These are phyloP conservation scores for Aspergillus pseudonomiae DNA, from an alignment of 2,329 filamentous ascomycete species.

Conservation along the genomic window DNA sequence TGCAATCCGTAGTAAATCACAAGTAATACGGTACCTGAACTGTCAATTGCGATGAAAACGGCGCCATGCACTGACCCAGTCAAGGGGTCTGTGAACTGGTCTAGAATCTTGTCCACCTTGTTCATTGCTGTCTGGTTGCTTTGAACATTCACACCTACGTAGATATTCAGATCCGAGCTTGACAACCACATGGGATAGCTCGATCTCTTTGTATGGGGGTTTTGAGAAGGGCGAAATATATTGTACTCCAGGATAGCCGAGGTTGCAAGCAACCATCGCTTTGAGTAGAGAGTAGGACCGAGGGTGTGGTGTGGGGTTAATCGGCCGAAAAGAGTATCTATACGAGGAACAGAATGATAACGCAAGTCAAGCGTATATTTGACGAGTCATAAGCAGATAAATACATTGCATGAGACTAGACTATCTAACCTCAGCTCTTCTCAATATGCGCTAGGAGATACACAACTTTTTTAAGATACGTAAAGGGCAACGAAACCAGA, in stretches of 20 bases:
- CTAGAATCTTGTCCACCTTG: neutral
- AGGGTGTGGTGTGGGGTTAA: neutral
- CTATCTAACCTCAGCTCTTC: constrained; percentile 18
- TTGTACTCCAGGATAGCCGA: neutral
- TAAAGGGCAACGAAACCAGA: constrained; percentile 9
- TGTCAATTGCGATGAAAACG: neutral
- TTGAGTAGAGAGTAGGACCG: neutral
- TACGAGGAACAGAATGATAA: neutral
- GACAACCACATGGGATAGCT: neutral
- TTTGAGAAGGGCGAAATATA: neutral
- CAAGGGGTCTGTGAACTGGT: neutral
- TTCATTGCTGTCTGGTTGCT: neutral
- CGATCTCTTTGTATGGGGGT: neutral
- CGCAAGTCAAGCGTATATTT: neutral
- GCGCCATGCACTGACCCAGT: neutral
- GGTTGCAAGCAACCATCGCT: neutral
- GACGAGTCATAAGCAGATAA: neutral
- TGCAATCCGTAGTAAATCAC: neutral
- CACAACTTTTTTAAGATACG: constrained; percentile 19
- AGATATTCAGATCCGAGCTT: neutral
- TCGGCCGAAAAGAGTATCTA: too few relatives aligned
- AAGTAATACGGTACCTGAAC: neutral
- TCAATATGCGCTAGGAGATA: constrained; percentile 11
- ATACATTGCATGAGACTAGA: constrained; percentile 18
- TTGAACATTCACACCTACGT: neutral